Percentiles rank a stretch among this genome's conserved stretches.
Evolutionary conservation across 805 yeast species (phyloP).

Genomic region (Metschnikowia reukaufii): DNA sequence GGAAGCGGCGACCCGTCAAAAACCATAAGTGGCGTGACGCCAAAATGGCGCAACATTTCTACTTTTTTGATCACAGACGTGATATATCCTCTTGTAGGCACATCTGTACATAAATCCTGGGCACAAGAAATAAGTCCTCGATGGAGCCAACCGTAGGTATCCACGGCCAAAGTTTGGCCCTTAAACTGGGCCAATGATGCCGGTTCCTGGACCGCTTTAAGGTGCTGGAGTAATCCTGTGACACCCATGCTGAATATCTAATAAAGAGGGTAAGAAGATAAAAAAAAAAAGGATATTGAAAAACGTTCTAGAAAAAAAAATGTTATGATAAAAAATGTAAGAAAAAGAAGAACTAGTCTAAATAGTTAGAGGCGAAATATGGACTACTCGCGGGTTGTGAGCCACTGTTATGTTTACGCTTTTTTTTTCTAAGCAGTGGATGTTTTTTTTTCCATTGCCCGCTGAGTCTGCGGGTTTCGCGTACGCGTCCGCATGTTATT

Average conservation of each 20-base stretch:
- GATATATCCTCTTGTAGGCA: conserved; percentile 71
- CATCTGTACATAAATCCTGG: conserved; percentile 68
- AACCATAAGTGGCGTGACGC: conserved; percentile 80
- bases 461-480: too few species aligned
- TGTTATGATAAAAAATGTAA: not conserved
- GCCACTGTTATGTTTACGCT: too few species aligned
- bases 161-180: conserved; percentile 86
- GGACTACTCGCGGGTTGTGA: too few species aligned
- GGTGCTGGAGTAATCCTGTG: conserved; percentile 73
- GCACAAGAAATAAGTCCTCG: conserved; percentile 82
- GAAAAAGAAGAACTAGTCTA: too few species aligned
- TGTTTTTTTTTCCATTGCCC: too few species aligned
- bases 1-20: conserved; percentile 91
- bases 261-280: not conserved
- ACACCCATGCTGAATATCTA: conserved; percentile 70
- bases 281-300: not conserved
- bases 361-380: too few species aligned
- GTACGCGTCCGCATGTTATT: too few species aligned
- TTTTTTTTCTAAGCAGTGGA: too few species aligned
- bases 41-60: conserved; percentile 61
- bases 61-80: conserved; percentile 68
- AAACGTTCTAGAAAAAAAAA: not conserved
- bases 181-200: conserved; percentile 57
- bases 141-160: conserved; percentile 96
- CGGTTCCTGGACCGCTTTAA: conserved; percentile 70